Conservation (phyloP, 352 stramenopile genomes). For the Phytophthora citrophthora region DNA sequence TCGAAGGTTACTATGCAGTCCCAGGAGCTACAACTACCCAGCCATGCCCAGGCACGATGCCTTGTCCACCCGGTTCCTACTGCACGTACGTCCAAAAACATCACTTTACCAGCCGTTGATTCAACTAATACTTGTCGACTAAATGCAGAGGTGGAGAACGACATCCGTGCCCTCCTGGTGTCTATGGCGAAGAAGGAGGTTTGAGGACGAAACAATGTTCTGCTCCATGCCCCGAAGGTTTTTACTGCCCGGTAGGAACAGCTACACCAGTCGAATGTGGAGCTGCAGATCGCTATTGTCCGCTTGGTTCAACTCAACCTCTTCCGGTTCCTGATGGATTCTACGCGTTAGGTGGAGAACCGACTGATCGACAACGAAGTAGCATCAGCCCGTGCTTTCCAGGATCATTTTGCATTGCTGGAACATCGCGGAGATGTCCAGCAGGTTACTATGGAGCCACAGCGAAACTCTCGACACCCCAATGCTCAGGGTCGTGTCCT, state of each 20-base stretch:
- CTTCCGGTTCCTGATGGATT: conserved; percentile 38
- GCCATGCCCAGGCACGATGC: conserved; percentile 46
- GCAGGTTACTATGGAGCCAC: conserved; percentile 54
- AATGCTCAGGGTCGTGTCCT: conserved; percentile 59
- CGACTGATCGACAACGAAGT: conserved; percentile 26
- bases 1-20: conserved; percentile 61
- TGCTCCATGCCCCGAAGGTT: conserved; percentile 63
- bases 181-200: conserved; percentile 54
- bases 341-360: conserved; percentile 48
- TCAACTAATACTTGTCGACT: conserved; percentile 3
- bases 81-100: conserved; percentile 51
- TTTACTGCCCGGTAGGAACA: conserved; percentile 61
- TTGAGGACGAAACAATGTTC: conserved; percentile 57
- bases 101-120: no score
- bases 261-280: conserved; percentile 51
- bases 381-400: conserved; percentile 44
- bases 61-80: conserved; percentile 60
- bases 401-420: conserved; percentile 67
- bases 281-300: conserved; percentile 55
- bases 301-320: conserved; percentile 46
- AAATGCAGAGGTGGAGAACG: conserved; percentile 40
- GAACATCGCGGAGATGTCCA: conserved; percentile 50
- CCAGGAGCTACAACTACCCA: conserved; percentile 41
- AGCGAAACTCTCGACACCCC: conserved; percentile 20
- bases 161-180: conserved; percentile 58